phyloP scores from a whole-genome alignment of 2,329 filamentous ascomycete genomes.

The Cladosporium sp. region DNA sequence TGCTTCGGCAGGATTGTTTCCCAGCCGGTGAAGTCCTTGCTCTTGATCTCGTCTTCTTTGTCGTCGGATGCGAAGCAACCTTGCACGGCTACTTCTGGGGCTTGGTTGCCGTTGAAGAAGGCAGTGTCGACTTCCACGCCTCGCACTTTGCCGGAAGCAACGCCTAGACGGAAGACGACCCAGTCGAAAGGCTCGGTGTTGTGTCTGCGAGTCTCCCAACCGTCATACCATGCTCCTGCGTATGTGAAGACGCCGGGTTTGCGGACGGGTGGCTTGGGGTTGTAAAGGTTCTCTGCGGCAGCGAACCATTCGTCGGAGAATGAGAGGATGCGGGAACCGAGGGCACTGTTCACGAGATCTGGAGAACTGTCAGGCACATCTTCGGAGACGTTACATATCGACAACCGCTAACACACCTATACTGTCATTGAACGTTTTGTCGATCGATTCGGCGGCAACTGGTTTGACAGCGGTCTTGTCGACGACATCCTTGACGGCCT shows the following conservation, averaged over 20 bases:
- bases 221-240: constrained; percentile 60
- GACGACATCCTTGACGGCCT: constrained; percentile 28
- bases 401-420: constrained; percentile 34
- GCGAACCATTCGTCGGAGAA: constrained; percentile 61
- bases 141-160: constrained; percentile 63
- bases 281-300: constrained; percentile 54
- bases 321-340: constrained; percentile 49
- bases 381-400: constrained; percentile 24
- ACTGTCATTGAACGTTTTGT: constrained; percentile 51
- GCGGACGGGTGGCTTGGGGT: constrained; percentile 51
- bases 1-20: constrained; percentile 64
- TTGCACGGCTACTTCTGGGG: constrained; percentile 72
- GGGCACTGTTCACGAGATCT: constrained; percentile 51
- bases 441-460: constrained; percentile 47
- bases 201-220: constrained; percentile 60
- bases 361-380: neutral
- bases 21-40: constrained; percentile 49
- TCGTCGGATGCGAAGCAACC: constrained; percentile 64
- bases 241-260: constrained; percentile 55
- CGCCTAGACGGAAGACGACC: constrained; percentile 56
- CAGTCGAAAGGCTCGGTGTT: constrained; percentile 55
- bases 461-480: constrained; percentile 11
- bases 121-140: constrained; percentile 77
- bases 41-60: constrained; percentile 57
- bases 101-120: constrained; percentile 78